Percentiles rank a stretch among this genome's conserved stretches.
These are phyloP conservation scores for Candida ponderosae DNA, from an alignment of 805 yeast genomes.

Conservation along the genomic window DNA sequence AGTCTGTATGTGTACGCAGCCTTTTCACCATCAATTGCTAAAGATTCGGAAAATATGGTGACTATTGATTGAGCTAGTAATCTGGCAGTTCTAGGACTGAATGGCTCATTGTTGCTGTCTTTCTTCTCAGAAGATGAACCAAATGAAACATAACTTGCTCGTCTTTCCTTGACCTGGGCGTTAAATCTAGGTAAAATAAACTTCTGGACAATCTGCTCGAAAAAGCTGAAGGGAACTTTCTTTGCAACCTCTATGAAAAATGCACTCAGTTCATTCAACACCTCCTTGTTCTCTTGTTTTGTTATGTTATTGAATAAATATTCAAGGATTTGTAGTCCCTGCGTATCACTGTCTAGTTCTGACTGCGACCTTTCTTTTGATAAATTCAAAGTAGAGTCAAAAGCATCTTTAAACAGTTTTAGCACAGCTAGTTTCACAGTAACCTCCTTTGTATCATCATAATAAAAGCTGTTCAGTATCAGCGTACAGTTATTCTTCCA, in stretches of 20 bases:
- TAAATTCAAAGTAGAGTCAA: conserved; percentile 13
- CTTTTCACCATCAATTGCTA: conserved; percentile 18
- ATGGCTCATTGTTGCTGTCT: not conserved
- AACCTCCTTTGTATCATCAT: conserved; percentile 13
- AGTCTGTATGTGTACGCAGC: conserved; percentile 18
- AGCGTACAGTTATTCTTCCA: conserved; percentile 43
- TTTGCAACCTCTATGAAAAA: conserved; percentile 19
- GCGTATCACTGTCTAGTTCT: no score
- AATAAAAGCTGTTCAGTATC: conserved; percentile 38
- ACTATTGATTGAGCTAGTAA: conserved; percentile 17
- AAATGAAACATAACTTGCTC: conserved; percentile 22
- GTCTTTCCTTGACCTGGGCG: conserved; percentile 8
- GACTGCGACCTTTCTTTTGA: conserved; percentile 1
- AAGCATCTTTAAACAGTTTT: conserved; percentile 16
- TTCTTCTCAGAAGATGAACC: conserved; percentile 1
- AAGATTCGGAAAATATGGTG: conserved; percentile 18
- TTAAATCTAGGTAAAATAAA: conserved; percentile 17
- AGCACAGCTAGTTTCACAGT: conserved; percentile 26
- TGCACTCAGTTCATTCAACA: conserved; percentile 24
- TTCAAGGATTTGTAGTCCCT: conserved; percentile 3
- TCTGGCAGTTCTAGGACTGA: conserved; percentile 4
- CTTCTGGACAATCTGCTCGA: conserved; percentile 15
- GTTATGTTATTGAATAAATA: conserved; percentile 12
- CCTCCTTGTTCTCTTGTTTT: conserved; percentile 12
- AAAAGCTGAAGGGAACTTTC: conserved; percentile 5